phyloP scores from a whole-genome alignment of 225 moss, liverwort and hornwort species.

The Neckera pumila region DNA sequence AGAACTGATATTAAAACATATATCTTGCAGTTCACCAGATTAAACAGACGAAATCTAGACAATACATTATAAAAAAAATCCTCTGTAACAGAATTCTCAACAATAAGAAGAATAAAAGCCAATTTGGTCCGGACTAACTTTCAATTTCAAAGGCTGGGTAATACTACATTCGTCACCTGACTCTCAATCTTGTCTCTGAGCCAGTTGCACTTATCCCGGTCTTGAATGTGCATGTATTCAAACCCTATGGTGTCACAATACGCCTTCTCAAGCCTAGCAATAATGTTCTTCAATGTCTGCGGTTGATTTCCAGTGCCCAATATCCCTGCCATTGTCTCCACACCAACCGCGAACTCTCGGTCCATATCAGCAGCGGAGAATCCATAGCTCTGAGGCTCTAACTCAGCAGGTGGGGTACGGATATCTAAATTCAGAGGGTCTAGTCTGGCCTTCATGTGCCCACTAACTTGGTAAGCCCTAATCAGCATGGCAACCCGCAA shows the following conservation, averaged over 20 bases:
- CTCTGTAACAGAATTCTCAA: not conserved
- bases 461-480: constrained; percentile 87
- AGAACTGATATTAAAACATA: not conserved
- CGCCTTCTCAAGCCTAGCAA: constrained; percentile 65
- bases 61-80: not conserved
- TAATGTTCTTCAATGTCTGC: constrained; percentile 62
- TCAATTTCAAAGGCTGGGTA: not conserved
- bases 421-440: constrained; percentile 73
- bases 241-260: constrained; percentile 86
- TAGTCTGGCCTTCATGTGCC: constrained; percentile 77
- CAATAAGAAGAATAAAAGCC: not conserved
- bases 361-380: constrained; percentile 75
- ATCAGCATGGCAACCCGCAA: constrained; percentile 80
- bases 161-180: constrained; percentile 16
- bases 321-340: constrained; percentile 84
- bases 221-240: constrained; percentile 93
- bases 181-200: constrained; percentile 84
- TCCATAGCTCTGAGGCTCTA: constrained; percentile 80
- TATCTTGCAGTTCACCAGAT: not conserved
- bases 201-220: constrained; percentile 92
- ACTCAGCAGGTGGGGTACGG: constrained; percentile 54
- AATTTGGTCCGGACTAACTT: not conserved
- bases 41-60: not conserved
- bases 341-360: constrained; percentile 79
- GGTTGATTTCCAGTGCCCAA: constrained; percentile 60